These are phyloP conservation scores for Xylaria sp. DNA, from an alignment of 2,329 filamentous ascomycete species.

Conservation along the genomic window DNA sequence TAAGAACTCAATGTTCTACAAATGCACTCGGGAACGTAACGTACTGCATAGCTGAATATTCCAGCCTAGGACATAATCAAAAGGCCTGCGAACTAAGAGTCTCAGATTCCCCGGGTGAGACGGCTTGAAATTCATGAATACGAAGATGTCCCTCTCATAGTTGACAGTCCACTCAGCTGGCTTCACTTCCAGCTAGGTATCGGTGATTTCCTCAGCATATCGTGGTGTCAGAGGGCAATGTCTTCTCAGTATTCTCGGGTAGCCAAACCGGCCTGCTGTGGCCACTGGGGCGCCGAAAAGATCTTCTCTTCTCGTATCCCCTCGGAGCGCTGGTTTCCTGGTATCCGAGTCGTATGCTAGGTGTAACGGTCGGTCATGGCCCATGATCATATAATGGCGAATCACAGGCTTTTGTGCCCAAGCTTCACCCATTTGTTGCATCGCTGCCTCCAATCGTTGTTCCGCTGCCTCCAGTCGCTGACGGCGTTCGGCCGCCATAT, in stretches of 20 bases:
- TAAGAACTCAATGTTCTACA: background rate
- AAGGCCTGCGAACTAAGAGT: background rate
- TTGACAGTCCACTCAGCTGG: background rate
- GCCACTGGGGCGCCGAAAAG: background rate
- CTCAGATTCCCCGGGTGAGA: background rate
- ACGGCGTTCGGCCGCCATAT: background rate
- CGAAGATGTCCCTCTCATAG: background rate
- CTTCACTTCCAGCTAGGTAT: background rate
- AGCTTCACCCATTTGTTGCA: too few relatives aligned
- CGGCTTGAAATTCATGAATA: background rate
- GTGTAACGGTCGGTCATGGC: background rate
- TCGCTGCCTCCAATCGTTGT: background rate
- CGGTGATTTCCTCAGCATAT: background rate
- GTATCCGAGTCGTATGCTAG: background rate
- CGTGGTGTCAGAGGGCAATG: background rate
- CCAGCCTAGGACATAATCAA: too few relatives aligned
- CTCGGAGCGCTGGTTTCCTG: background rate
- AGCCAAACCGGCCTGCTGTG: background rate
- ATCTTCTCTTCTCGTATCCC: background rate
- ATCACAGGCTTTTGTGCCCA: background rate
- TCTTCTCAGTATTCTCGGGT: background rate
- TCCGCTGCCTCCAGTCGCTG: background rate
- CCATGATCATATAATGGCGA: background rate
- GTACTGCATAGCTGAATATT: background rate
- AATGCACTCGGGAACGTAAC: background rate